Evolutionary conservation across 1,284 basidiomycete species (phyloP).

Genomic region (Boletus hoseneyae): DNA sequence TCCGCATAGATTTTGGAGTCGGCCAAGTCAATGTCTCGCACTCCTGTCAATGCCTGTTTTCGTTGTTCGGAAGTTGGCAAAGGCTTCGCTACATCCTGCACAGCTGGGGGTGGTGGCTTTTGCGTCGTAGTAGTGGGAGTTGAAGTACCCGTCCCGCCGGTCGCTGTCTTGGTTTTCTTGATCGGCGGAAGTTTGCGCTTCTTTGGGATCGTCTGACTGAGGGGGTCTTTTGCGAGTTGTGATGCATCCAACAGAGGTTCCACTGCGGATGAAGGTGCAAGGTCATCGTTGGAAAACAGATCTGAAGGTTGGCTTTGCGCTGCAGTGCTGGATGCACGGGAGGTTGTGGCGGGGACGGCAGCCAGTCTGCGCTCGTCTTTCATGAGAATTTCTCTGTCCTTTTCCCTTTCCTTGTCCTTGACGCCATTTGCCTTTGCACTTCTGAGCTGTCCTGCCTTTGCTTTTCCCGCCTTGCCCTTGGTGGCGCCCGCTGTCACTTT

Average conservation of each 20-base stretch:
- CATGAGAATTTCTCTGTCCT: constrained; percentile 35
- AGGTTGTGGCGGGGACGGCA: constrained; percentile 6
- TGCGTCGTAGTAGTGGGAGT: constrained; percentile 33
- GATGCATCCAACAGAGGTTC: constrained; percentile 33
- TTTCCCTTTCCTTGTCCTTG: constrained; percentile 33
- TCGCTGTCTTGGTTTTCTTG: constrained; percentile 60
- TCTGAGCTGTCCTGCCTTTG: constrained; percentile 18
- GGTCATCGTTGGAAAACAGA: constrained; percentile 29
- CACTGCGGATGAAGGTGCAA: constrained; percentile 3
- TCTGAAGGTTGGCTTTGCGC: constrained; percentile 30
- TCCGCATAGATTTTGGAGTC: constrained; percentile 60
- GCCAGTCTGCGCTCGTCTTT: constrained; percentile 41
- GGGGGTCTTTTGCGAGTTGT: constrained; percentile 22
- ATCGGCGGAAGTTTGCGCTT: constrained; percentile 69
- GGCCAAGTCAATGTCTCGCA: constrained; percentile 61
- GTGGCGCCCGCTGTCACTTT: constrained; percentile 25
- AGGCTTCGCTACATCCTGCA: constrained; percentile 24
- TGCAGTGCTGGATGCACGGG: constrained; percentile 28
- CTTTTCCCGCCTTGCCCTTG: constrained; percentile 25
- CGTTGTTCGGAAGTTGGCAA: constrained; percentile 29
- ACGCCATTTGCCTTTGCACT: constrained; percentile 19
- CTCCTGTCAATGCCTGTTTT: constrained; percentile 39
- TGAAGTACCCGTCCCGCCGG: constrained; percentile 19
- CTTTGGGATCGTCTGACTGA: constrained; percentile 38
- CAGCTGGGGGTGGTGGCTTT: constrained; percentile 24